Evolutionary conservation across 2,329 filamentous ascomycete species (phyloP), one percentile per base, ranked within the genome.

Genomic region (Cladorrhinum sp.): DNA sequence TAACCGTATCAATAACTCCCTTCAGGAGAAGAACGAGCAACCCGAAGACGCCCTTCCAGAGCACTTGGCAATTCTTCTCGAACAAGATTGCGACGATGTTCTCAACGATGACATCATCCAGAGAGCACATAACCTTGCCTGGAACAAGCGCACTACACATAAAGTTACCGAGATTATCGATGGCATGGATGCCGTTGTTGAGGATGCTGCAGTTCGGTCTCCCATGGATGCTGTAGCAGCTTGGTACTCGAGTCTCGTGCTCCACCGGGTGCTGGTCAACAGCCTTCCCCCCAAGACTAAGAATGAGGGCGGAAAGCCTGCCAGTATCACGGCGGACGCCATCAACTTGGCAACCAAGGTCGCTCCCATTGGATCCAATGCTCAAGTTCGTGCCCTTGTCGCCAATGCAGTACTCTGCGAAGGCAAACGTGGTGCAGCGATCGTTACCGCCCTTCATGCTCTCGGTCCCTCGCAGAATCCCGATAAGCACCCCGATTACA

Each of bases 141-240:
- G 92, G 85, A 95, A 96, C 74, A 83, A 85, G 60, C 86, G 88
- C 3, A 93, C 89, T 0, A 85, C 86, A 1, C 80, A 90, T 68
- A 85, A 87, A 27, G 82, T 86, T 0, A 77, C 81, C 49, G 78
- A 82, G 2, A 78, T 81, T 22, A 88, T 91, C 64, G 85, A 88
- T 56, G 86, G 90, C 52, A 89, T 96, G 81, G 90, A 96, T 70
- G 82, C 85, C 5, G 91, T 96, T 1, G 90, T 95, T 2, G 90
- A 95, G 61, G 93, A 97, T 69, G 85, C 86, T 56, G 88, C 92
- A 2, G 90, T 97, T 62, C 86, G 90, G 56, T 95, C 91, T 18
- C 91, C 93, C 0, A 84, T 97, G 65, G 93, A 97, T 73, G 92
- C 92, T 12, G 85, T 97, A 55, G 91, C 93, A 6, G 91, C 93